These are phyloP conservation scores for Davidsoniella virescens DNA, from an alignment of 2,329 filamentous ascomycete species.

Conservation along the genomic window DNA sequence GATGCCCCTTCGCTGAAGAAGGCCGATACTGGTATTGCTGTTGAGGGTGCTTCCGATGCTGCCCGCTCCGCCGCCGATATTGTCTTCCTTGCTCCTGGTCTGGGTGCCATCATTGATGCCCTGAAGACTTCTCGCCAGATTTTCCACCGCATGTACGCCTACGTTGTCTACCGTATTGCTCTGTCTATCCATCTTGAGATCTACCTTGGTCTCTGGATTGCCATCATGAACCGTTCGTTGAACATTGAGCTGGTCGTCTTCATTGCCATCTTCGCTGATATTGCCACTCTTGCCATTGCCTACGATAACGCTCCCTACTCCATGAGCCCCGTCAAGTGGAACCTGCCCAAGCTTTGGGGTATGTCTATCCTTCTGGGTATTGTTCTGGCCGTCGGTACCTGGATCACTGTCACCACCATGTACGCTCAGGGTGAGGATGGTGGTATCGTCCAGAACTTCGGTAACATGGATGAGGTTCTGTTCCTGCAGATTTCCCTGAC, in stretches of 20 bases:
- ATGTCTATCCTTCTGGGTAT: conserved; percentile 75
- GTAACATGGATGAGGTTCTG: conserved; percentile 63
- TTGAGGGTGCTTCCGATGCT: conserved; percentile 81
- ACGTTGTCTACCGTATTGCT: conserved; percentile 89
- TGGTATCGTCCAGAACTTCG: conserved; percentile 82
- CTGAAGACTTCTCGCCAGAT: conserved; percentile 88
- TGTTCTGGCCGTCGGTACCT: conserved; percentile 67
- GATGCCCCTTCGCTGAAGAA: conserved; percentile 86
- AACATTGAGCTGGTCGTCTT: conserved; percentile 83
- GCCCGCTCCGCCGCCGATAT: conserved; percentile 85
- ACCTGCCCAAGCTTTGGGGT: conserved; percentile 78
- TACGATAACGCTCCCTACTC: conserved; percentile 88
- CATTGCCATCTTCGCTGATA: conserved; percentile 88
- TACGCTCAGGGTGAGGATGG: conserved; percentile 46
- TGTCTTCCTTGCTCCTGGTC: conserved; percentile 80
- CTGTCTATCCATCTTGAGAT: conserved; percentile 82
- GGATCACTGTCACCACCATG: conserved; percentile 82
- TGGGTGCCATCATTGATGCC: conserved; percentile 83
- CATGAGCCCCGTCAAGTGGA: conserved; percentile 82
- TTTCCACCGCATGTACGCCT: conserved; percentile 94
- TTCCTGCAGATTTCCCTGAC: conserved; percentile 84
- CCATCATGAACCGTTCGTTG: conserved; percentile 67
- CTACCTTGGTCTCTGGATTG: conserved; percentile 83
- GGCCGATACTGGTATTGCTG: conserved; percentile 90
- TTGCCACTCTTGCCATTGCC: conserved; percentile 79